Conservation (phyloP, 345 rosid genomes). For the Trapa incisa region DNA sequence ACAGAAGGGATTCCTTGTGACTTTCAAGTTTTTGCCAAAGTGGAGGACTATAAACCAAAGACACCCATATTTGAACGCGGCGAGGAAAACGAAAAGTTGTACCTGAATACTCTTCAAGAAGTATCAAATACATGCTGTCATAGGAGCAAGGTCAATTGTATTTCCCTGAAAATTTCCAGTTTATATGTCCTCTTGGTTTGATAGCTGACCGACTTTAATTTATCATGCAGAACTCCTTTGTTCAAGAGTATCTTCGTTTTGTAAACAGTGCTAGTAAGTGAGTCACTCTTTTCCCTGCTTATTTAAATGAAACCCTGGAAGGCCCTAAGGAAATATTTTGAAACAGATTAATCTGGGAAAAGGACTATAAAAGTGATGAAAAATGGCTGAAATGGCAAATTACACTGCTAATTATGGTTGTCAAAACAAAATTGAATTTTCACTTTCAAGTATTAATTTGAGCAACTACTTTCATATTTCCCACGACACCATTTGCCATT, state of each 20-base stretch:
- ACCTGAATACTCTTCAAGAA: slow-evolving; percentile 36
- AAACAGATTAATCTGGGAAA: not conserved
- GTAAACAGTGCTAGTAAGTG: slow-evolving; percentile 59
- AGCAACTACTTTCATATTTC: not conserved
- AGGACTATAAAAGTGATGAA: not conserved
- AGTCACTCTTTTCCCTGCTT: slow-evolving; percentile 15
- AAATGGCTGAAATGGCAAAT: not conserved
- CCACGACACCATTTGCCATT: not conserved
- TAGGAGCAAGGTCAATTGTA: slow-evolving; percentile 34
- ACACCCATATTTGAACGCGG: slow-evolving; percentile 28
- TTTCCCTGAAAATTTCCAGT: not conserved
- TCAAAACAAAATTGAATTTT: not conserved
- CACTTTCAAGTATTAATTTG: not conserved
- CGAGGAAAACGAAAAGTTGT: slow-evolving; percentile 10
- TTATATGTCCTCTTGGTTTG: not conserved
- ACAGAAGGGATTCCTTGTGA: slow-evolving; percentile 8
- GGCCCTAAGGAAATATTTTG: not conserved
- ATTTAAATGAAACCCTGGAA: not conserved
- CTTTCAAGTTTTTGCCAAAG: slow-evolving; percentile 8
- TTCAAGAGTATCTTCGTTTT: slow-evolving; percentile 49
- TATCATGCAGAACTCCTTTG: slow-evolving; percentile 36
- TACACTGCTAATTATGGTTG: not conserved
- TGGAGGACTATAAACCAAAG: slow-evolving; percentile 22
- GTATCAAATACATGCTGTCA: slow-evolving; percentile 29
- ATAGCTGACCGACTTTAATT: not conserved